These are phyloP conservation scores for Achlya hypogyna DNA, from an alignment of 352 stramenopile species.

Conservation along the genomic window DNA sequence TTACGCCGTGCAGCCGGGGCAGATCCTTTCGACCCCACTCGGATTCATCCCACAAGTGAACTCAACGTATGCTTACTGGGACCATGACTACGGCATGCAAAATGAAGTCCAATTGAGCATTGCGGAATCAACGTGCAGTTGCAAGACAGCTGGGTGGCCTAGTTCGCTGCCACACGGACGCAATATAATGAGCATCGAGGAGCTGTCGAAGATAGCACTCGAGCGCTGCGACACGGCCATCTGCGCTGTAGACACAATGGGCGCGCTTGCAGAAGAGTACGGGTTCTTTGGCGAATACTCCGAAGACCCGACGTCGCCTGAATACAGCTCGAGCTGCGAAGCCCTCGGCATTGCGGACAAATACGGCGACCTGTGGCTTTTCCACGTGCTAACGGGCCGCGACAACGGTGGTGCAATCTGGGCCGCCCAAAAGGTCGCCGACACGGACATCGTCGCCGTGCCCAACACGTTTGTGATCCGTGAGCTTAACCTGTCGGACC, in stretches of 20 bases:
- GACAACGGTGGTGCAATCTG: constrained; percentile 84
- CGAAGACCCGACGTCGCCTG: constrained; percentile 37
- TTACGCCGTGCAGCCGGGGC: constrained; percentile 43
- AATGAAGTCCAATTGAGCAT: constrained; percentile 93
- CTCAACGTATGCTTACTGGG: constrained; percentile 90
- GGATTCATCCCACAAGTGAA: constrained; percentile 82
- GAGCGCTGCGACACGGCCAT: constrained; percentile 79
- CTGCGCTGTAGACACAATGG: constrained; percentile 86
- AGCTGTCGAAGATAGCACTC: constrained; percentile 85
- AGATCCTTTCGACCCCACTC: constrained; percentile 43
- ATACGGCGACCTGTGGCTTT: constrained; percentile 87
- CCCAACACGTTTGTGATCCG: constrained; percentile 92
- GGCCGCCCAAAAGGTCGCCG: constrained; percentile 87
- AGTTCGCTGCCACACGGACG: constrained; percentile 47
- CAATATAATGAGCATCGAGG: constrained; percentile 84
- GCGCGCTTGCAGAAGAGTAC: constrained; percentile 81
- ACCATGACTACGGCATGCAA: constrained; percentile 91
- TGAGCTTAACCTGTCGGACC: constrained; percentile 63
- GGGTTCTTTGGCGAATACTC: constrained; percentile 91
- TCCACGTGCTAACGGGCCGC: constrained; percentile 89
- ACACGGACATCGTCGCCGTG: constrained; percentile 82
- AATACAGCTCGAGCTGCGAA: constrained; percentile 67
- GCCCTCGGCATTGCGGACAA: constrained; percentile 81
- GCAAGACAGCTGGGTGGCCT: constrained; percentile 64
- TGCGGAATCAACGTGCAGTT: constrained; percentile 87